Percentiles rank a stretch among this genome's conserved stretches.
Evolutionary conservation across 1,284 basidiomycete genomes (phyloP).

Genomic region (Microbotryum scabiosae): DNA sequence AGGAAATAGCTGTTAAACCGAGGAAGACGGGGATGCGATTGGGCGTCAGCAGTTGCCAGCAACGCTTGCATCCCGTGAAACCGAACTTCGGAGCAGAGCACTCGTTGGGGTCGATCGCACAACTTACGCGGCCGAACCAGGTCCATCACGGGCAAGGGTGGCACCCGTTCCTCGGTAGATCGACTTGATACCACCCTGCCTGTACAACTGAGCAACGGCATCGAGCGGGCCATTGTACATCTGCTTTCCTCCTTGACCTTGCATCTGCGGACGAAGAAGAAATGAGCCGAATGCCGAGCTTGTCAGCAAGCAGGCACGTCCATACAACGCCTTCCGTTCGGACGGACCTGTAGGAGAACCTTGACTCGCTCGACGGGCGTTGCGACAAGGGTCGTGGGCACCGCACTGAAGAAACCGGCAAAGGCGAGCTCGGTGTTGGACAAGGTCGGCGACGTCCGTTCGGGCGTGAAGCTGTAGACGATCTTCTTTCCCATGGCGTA

Average conservation of each 20-base stretch:
- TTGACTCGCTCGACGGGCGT: conserved; percentile 97
- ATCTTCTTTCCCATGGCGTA: conserved; percentile 91
- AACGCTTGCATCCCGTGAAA: not conserved
- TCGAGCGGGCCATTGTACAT: conserved; percentile 89
- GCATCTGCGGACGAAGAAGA: conserved; percentile 50
- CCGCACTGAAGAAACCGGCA: conserved; percentile 89
- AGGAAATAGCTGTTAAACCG: conserved; percentile 71
- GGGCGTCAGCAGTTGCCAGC: not conserved
- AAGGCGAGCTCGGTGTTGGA: conserved; percentile 76
- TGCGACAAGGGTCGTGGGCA: conserved; percentile 85
- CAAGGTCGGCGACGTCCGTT: conserved; percentile 56
- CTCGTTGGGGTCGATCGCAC: not conserved
- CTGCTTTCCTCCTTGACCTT: conserved; percentile 69
- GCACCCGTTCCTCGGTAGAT: conserved; percentile 90
- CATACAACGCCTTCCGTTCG: not conserved
- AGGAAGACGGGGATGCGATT: not conserved
- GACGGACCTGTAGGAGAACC: conserved; percentile 74
- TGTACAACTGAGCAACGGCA: conserved; percentile 84
- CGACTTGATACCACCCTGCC: conserved; percentile 83
- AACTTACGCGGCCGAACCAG: conserved; percentile 77
- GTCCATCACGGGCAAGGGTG: conserved; percentile 88
- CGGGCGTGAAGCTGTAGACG: conserved; percentile 60
- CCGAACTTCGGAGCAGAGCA: not conserved
- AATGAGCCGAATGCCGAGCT: not conserved
- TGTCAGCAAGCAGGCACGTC: no score